Evolutionary conservation across 23 red algal species (phyloP).

Genomic region (Gracilaria domingensis): DNA sequence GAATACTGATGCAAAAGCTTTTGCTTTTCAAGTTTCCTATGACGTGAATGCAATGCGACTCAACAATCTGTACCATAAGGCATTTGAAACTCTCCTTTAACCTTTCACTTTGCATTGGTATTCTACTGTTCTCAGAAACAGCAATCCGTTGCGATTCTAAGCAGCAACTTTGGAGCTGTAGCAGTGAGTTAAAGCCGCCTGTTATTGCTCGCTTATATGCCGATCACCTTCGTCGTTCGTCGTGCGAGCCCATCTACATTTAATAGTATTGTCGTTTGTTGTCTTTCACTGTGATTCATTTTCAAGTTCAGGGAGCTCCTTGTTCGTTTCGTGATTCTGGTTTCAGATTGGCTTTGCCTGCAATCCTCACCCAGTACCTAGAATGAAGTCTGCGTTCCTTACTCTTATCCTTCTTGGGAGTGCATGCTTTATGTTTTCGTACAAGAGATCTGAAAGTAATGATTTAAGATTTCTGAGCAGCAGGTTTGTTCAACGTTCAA

Average conservation of each 20-base stretch:
- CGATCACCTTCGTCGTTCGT: background rate
- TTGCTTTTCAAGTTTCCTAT: background rate
- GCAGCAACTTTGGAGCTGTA: no score
- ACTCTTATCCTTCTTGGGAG: background rate
- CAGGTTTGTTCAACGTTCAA: background rate
- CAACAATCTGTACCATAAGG: background rate
- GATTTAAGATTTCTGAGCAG: background rate
- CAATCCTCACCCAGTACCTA: background rate
- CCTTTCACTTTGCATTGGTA: background rate
- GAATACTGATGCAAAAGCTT: background rate
- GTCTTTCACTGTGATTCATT: background rate
- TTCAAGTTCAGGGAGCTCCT: background rate
- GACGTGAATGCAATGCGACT: background rate
- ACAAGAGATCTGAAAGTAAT: background rate
- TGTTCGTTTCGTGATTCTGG: slow-evolving; percentile 6
- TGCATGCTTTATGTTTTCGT: background rate
- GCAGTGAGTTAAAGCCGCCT: no score
- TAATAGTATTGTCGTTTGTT: background rate
- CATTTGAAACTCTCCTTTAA: background rate
- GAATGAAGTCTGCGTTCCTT: background rate
- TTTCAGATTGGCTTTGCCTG: background rate
- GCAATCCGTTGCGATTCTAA: no score
- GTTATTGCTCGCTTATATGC: background rate
- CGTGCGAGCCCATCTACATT: no score
- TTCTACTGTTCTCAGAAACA: no score